Conservation (phyloP, 441 rosid genomes). For the Dalechampia spathulata region DNA sequence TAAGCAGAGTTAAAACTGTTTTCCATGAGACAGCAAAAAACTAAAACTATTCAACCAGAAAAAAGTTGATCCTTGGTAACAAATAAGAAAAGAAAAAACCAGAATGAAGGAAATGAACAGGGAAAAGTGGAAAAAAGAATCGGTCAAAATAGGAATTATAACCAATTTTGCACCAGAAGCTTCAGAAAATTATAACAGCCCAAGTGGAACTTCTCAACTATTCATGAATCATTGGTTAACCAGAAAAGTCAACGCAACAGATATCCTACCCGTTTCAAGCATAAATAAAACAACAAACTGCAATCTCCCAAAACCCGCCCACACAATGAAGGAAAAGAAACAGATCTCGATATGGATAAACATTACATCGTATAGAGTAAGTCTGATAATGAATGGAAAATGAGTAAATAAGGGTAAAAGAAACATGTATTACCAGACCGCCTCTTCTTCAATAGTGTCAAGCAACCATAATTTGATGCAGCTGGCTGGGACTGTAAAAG, state of each 20-base stretch:
- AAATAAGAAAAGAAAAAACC: background rate
- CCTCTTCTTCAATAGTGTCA: constrained; percentile 63
- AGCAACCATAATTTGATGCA: constrained; percentile 60
- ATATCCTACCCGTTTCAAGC: constrained; percentile 1
- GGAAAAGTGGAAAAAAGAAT: background rate
- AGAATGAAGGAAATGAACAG: background rate
- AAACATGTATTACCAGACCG: constrained; percentile 43
- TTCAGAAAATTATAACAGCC: background rate
- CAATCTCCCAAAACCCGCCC: background rate
- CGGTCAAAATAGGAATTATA: background rate
- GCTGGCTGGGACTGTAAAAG: constrained; percentile 31
- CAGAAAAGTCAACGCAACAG: background rate
- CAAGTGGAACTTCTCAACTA: background rate
- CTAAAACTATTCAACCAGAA: too few species aligned
- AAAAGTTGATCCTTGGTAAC: constrained; percentile 1
- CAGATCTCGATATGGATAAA: background rate
- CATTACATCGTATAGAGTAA: background rate
- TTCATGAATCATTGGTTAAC: background rate
- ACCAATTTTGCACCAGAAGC: background rate
- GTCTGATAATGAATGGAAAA: background rate
- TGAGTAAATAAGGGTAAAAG: background rate
- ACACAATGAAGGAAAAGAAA: constrained; percentile 5
- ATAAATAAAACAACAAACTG: background rate
- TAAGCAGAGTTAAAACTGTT: too few species aligned
- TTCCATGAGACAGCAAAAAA: too few species aligned